A percentile compares a stretch with the other conserved stretches of the same genome.
These are phyloP conservation scores for Lachnellula arida DNA, from an alignment of 2,329 filamentous ascomycete genomes.

Conservation along the genomic window DNA sequence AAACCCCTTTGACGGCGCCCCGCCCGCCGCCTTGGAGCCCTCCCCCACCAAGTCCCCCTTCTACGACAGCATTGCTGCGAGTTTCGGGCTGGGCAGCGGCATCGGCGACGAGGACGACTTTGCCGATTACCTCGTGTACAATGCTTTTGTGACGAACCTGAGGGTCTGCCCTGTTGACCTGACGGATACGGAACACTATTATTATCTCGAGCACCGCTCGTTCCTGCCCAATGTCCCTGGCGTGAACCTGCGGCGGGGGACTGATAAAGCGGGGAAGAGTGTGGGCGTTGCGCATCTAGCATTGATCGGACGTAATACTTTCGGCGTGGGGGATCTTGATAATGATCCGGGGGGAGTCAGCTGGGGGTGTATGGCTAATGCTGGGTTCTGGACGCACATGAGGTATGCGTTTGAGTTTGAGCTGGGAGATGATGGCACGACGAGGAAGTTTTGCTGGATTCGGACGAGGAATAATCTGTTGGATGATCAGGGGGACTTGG, in stretches of 20 bases:
- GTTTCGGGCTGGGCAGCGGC: constrained; percentile 18
- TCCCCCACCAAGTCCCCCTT: constrained; percentile 5
- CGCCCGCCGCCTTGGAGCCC: neutral
- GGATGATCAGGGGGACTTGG: constrained; percentile 25
- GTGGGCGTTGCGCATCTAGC: constrained; percentile 21
- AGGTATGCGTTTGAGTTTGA: constrained; percentile 20
- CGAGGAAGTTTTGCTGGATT: constrained; percentile 20
- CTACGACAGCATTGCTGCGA: constrained; percentile 21
- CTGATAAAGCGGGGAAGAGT: constrained; percentile 18
- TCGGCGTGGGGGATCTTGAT: constrained; percentile 20
- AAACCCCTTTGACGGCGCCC: constrained; percentile 15
- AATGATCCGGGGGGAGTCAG: constrained; percentile 8
- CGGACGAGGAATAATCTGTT: constrained; percentile 23
- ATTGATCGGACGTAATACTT: constrained; percentile 13
- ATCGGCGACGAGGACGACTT: constrained; percentile 17
- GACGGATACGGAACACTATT: constrained; percentile 15
- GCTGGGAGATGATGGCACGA: constrained; percentile 3
- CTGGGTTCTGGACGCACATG: constrained; percentile 26
- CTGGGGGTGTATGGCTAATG: constrained; percentile 21
- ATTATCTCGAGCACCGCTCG: constrained; percentile 22
- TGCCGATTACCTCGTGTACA: constrained; percentile 20
- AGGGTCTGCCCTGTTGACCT: constrained; percentile 21
- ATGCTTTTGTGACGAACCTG: constrained; percentile 24
- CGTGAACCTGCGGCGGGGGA: constrained; percentile 17
- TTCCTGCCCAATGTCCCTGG: constrained; percentile 20